Evolutionary conservation across 2,329 filamentous ascomycete genomes (phyloP), one percentile per base, ranked within the genome.

Genomic region (Claviceps purpurea): DNA sequence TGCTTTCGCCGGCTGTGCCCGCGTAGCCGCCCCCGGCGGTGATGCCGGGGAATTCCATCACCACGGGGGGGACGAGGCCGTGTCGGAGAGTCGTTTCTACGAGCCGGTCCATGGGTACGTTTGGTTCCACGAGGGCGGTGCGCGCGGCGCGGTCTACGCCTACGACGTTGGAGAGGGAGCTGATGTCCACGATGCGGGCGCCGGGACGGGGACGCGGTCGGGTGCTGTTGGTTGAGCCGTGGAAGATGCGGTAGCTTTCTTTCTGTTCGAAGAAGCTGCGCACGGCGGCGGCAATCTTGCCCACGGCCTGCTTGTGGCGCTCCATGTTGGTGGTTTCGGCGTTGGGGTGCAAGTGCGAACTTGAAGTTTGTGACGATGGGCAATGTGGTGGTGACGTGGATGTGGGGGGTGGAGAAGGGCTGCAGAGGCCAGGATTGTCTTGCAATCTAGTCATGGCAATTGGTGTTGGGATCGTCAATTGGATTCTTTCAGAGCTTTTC

Each of bases 11-110:
- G 0, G 82, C 79, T 0, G 82, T 86, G 10, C 84, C 84, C 0
- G 83, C 80, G 63, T 79, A 87, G 4, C 82, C 84, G 41, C 85
- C 84, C 24, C 84, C 84, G 2, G 79, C 81, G 0, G 84, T 88
- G 65, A 88, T 88, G 38, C 84, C 84, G 0, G 83, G 84, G 58
- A 87, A 88, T 64, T 87, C 84, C 80, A 85, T 86, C 24, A 87
- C 82, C 3, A 88, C 80, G 2, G 82, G 82, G 0, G 84, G 84
- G 2, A 87, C 73, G 3, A 87, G 73, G 26, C 79, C 80, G 60
- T 84, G 71, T n/a, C 70, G 70, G 42, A 88, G 70, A 1, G 83
- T 87, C 26, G 73, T 70, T 60, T 82, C 78, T 49, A 87, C 82
- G 18, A 89, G 75, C 0, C 72, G 68, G 65, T 88, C 84, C 84